A percentile compares a stretch with the other conserved stretches of the same genome.
phyloP scores from a whole-genome alignment of 2,329 filamentous ascomycete species.

The Aspergillus glaucus region DNA sequence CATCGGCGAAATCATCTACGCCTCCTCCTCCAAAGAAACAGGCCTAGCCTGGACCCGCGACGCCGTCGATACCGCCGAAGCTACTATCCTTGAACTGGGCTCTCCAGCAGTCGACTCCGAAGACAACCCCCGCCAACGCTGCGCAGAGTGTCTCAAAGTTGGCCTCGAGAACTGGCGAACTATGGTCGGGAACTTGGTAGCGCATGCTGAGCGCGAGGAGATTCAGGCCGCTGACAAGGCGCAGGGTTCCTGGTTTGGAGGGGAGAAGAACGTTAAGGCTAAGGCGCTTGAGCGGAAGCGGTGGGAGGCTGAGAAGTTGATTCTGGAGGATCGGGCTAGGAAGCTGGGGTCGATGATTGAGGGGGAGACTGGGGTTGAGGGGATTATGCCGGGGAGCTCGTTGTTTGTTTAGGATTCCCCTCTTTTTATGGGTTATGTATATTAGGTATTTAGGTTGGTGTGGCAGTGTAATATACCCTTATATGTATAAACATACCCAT shows the following conservation, averaged over 20 bases:
- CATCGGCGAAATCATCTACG: slow-evolving; percentile 88
- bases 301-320: slow-evolving; percentile 37
- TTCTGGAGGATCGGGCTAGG: slow-evolving; percentile 31
- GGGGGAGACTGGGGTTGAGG: slow-evolving; percentile 22
- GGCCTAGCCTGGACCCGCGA: slow-evolving; percentile 87
- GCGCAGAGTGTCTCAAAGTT: slow-evolving; percentile 68
- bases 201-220: slow-evolving; percentile 32
- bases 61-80: slow-evolving; percentile 73
- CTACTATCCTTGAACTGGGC: slow-evolving; percentile 43
- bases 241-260: slow-evolving; percentile 28
- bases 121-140: slow-evolving; percentile 51
- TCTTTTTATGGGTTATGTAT: neutral
- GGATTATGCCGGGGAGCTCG: slow-evolving; percentile 23
- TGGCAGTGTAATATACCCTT: too few species aligned
- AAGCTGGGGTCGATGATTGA: slow-evolving; percentile 25
- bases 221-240: slow-evolving; percentile 28
- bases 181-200: slow-evolving; percentile 66
- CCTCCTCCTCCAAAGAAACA: slow-evolving; percentile 58
- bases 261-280: slow-evolving; percentile 19
- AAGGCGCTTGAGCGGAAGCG: slow-evolving; percentile 27
- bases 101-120: slow-evolving; percentile 13
- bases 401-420: slow-evolving; percentile 16
- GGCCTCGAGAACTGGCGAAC: slow-evolving; percentile 75
- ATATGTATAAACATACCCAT: too few species aligned
- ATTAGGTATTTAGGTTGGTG: too few species aligned